Percentiles rank a stretch among this genome's conserved stretches.
Evolutionary conservation across 2,329 filamentous ascomycete genomes (phyloP).

Genomic region (Cladophialophora bantiana): DNA sequence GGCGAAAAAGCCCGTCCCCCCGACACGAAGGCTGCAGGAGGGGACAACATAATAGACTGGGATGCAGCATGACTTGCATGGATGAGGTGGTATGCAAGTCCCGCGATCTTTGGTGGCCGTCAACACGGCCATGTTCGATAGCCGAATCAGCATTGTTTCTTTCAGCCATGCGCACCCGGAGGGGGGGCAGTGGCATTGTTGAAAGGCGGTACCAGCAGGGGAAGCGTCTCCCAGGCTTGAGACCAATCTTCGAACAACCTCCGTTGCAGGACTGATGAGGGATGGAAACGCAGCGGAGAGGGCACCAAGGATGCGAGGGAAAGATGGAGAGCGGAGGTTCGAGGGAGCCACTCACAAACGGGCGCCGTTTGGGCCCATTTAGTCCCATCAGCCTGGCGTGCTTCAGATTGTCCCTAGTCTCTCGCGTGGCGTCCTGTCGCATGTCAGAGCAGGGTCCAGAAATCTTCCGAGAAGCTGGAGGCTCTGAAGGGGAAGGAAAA

Average conservation of each 20-base stretch:
- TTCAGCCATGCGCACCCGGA: conserved; percentile 12
- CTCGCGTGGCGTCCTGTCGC: conserved; percentile 35
- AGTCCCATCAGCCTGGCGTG: conserved; percentile 30
- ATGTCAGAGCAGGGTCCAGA: conserved; percentile 19
- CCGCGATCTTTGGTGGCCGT: conserved; percentile 21
- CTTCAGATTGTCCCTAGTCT: conserved; percentile 35
- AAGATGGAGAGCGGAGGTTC: conserved; percentile 17
- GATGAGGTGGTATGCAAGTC: conserved; percentile 18
- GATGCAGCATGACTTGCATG: conserved; percentile 36
- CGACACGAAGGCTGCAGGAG: conserved; percentile 9
- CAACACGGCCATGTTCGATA: conserved; percentile 17
- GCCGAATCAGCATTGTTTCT: conserved; percentile 30
- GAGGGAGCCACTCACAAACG: conserved; percentile 28
- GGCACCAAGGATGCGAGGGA: background rate
- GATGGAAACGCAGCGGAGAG: conserved; percentile 23
- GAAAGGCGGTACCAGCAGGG: conserved; percentile 7
- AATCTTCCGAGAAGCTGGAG: conserved; percentile 33
- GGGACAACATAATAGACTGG: conserved; percentile 13
- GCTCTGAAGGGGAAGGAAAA: background rate
- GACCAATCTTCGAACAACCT: conserved; percentile 31
- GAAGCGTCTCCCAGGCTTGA: conserved; percentile 4
- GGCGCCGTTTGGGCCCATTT: conserved; percentile 8
- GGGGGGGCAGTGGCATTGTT: background rate
- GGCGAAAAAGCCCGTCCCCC: conserved; percentile 4
- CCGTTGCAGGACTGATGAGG: conserved; percentile 19